phyloP scores from a whole-genome alignment of 2,329 filamentous ascomycete genomes.

The Sporothrix brasiliensis region DNA sequence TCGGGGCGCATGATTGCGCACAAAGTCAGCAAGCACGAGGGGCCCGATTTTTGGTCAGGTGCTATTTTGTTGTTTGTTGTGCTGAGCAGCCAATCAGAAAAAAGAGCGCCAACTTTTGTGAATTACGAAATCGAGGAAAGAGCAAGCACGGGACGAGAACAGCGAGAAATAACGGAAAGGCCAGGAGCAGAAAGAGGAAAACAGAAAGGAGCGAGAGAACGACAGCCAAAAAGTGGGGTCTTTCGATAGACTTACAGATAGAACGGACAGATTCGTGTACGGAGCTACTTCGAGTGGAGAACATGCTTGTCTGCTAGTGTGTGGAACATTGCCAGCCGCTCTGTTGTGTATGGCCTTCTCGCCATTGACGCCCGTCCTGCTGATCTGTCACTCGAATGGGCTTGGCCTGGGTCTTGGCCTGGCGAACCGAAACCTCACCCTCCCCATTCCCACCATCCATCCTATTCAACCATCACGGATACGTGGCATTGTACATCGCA shows the following conservation, averaged over 20 bases:
- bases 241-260: conserved; percentile 13
- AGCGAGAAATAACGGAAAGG: not conserved
- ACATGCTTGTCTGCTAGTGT: not conserved
- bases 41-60: not conserved
- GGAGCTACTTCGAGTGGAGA: not conserved
- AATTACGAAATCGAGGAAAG: conserved; percentile 16
- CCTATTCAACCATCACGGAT: not conserved
- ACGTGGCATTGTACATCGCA: conserved; percentile 1
- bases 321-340: conserved; percentile 16
- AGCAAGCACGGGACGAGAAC: not conserved
- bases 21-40: not conserved
- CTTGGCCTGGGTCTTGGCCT: conserved; percentile 20
- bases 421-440: conserved; percentile 9
- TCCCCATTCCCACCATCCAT: conserved; percentile 10
- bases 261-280: not conserved
- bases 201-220: not conserved
- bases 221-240: not conserved
- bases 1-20: conserved; percentile 35
- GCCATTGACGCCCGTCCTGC: conserved; percentile 14
- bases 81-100: conserved; percentile 48
- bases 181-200: conserved; percentile 19
- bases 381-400: conserved; percentile 24
- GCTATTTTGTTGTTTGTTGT: conserved; percentile 18
- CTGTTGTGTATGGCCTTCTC: not conserved
- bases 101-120: conserved; percentile 34